phyloP scores from a whole-genome alignment of 2,329 filamentous ascomycete genomes.

The Aspergillus sp. region DNA sequence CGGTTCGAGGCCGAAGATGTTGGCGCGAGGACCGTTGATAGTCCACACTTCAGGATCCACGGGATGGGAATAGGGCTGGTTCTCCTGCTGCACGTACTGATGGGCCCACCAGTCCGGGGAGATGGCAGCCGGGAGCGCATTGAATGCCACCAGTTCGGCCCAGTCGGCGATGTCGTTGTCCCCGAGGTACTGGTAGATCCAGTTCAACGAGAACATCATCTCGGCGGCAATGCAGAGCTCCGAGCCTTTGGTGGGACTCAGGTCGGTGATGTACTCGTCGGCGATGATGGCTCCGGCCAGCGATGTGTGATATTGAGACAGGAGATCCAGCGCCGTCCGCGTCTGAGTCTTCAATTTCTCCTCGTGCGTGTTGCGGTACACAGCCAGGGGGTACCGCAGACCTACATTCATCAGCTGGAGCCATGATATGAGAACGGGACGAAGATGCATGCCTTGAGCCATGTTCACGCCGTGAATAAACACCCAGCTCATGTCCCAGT shows the following conservation, averaged over 20 bases:
- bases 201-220: slow-evolving; percentile 52
- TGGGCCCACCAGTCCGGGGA: slow-evolving; percentile 57
- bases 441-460: slow-evolving; percentile 42
- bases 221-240: slow-evolving; percentile 56
- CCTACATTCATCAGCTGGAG: background rate
- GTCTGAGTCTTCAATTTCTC: slow-evolving; percentile 12
- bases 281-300: slow-evolving; percentile 51
- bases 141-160: slow-evolving; percentile 55
- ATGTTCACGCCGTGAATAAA: slow-evolving; percentile 51
- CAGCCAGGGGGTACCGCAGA: background rate
- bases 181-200: slow-evolving; percentile 52
- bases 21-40: slow-evolving; percentile 43
- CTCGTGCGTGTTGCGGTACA: background rate
- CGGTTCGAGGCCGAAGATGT: slow-evolving; percentile 53
- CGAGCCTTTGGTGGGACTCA: slow-evolving; percentile 45
- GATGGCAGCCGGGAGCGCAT: slow-evolving; percentile 54
- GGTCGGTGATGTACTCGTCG: slow-evolving; percentile 50
- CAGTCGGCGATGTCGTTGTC: slow-evolving; percentile 51
- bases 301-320: slow-evolving; percentile 49
- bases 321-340: slow-evolving; percentile 48
- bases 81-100: slow-evolving; percentile 56
- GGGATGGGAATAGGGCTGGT: slow-evolving; percentile 51
- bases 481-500: slow-evolving; percentile 25
- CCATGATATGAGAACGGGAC: slow-evolving; percentile 39
- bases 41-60: slow-evolving; percentile 51